Base-by-base conservation (phyloP, 257 asterid genomes). In the Rhazya stricta region DNA sequence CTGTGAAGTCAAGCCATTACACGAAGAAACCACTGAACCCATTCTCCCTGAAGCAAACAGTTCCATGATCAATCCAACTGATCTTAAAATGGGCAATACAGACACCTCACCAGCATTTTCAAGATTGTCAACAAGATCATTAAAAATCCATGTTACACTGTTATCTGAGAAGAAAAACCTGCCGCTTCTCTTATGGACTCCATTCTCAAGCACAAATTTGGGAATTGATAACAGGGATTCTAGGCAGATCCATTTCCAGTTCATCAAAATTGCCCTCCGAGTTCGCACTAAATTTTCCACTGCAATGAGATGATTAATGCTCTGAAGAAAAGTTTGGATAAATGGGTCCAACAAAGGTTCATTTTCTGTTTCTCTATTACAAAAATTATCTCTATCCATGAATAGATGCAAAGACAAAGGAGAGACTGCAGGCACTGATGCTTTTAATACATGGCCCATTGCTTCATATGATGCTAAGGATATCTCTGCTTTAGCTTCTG, bases 51-150 rank as follows among this genome's bases (percentile, higher is more conserved):
- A 82, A 76, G 85, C 88, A 76, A 90, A 86, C 76, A 86, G 86
- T 81, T 88, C 94, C 83, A 91, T 78, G 75, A 70, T 78, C 81
- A 90, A 80, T 85, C 97, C 86, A 72, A 91, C 91, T 62, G 96
- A 90, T 86, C 97, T 86, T 67, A 94, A 91, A 84, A 94, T 83
- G 78, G 96, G 90, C 82, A 94, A 78, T 75, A 87, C 88, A 81
- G 96, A 94, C 62, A 74, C 81, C 75, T 94, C 98, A 66, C 96
- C 96, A 79, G 97, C 96, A 86, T 94, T 90, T 82, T 91, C 98
- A 67, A 94, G 96, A 83, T 95, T 89, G 77, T 83, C 93, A 76
- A 90, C 88, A 73, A 94, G 92, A 83, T 94, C 97, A 46, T 79
- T 81, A 81, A 91, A 90, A 74, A 88, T 83, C 82, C 76, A 78